Percentiles rank a stretch among this genome's conserved stretches.
phyloP scores from a whole-genome alignment of 352 stramenopile species.

The Phytophthora aleatoria region DNA sequence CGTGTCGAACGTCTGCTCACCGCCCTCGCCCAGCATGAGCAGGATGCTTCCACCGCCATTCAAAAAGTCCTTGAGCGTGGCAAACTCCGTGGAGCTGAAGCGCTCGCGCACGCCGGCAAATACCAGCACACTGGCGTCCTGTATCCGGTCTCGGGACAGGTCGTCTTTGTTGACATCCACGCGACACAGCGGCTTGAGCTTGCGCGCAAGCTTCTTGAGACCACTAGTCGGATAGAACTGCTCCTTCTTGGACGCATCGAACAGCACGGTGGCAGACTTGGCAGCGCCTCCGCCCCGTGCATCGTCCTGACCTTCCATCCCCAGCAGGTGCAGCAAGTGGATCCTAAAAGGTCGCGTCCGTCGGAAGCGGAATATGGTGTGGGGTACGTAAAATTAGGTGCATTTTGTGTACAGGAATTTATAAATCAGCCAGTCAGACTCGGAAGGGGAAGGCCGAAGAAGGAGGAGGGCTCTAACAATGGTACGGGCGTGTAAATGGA shows the following conservation, averaged over 20 bases:
- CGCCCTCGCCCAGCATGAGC: constrained; percentile 92
- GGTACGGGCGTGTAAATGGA: constrained; percentile 19
- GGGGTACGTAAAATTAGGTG: background rate
- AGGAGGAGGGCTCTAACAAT: constrained; percentile 29
- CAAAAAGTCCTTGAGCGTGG: constrained; percentile 91
- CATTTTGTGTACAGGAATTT: background rate
- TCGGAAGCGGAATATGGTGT: background rate
- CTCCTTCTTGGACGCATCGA: constrained; percentile 95
- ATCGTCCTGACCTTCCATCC: constrained; percentile 38
- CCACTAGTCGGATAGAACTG: constrained; percentile 89
- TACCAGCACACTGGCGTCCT: constrained; percentile 86
- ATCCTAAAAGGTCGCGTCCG: constrained; percentile 37
- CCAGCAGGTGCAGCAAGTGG: constrained; percentile 13
- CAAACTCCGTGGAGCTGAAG: constrained; percentile 90
- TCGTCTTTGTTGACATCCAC: constrained; percentile 96
- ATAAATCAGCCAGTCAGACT: constrained; percentile 29
- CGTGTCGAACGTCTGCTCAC: constrained; percentile 87
- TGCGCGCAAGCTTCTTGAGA: constrained; percentile 94
- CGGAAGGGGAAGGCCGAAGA: constrained; percentile 16
- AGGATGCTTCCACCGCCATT: constrained; percentile 88
- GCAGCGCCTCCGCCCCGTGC: constrained; percentile 1
- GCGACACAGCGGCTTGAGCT: constrained; percentile 90
- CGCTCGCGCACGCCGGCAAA: constrained; percentile 90
- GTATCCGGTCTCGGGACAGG: constrained; percentile 87
- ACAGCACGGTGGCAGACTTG: constrained; percentile 65